These are phyloP conservation scores for Volvariella surrecta DNA, from an alignment of 1,284 basidiomycete species.

Conservation along the genomic window DNA sequence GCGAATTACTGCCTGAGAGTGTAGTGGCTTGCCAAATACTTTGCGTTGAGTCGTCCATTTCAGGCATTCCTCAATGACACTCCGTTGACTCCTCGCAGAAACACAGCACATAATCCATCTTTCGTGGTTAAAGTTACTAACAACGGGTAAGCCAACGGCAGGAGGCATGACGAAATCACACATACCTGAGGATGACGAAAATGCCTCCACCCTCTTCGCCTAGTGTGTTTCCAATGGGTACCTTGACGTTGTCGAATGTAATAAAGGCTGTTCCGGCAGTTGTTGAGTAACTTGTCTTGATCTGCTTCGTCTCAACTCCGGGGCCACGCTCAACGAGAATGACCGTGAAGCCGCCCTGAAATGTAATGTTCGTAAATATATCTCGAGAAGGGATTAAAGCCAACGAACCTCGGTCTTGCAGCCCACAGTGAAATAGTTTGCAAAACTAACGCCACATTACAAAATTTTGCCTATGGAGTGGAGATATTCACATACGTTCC, in stretches of 20 bases:
- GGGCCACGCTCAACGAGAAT: slow-evolving; percentile 72
- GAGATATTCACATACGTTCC: slow-evolving; percentile 31
- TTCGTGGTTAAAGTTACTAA: slow-evolving; percentile 70
- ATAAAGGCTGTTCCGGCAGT: slow-evolving; percentile 79
- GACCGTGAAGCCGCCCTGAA: slow-evolving; percentile 75
- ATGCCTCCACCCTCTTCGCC: slow-evolving; percentile 62
- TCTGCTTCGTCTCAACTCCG: slow-evolving; percentile 77
- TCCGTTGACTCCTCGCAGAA: slow-evolving; percentile 59
- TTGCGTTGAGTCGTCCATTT: slow-evolving; percentile 81
- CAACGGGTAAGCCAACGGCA: neutral
- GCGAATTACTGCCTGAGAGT: slow-evolving; percentile 82
- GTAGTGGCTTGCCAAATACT: slow-evolving; percentile 83
- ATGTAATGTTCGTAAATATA: slow-evolving; percentile 11
- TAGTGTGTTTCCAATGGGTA: slow-evolving; percentile 78
- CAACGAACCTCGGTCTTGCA: slow-evolving; percentile 44
- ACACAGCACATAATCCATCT: slow-evolving; percentile 77
- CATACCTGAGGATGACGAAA: slow-evolving; percentile 9
- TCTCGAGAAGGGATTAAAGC: neutral
- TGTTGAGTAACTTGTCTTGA: slow-evolving; percentile 79
- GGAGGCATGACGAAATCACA: neutral
- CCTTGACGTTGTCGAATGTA: slow-evolving; percentile 85
- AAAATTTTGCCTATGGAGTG: slow-evolving; percentile 1
- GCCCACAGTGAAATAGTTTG: slow-evolving; percentile 49
- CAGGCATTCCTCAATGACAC: slow-evolving; percentile 64
- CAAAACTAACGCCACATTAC: slow-evolving; percentile 22